Base-by-base conservation (phyloP, 2,329 filamentous ascomycete species). In the Lecanicillium sp. region DNA sequence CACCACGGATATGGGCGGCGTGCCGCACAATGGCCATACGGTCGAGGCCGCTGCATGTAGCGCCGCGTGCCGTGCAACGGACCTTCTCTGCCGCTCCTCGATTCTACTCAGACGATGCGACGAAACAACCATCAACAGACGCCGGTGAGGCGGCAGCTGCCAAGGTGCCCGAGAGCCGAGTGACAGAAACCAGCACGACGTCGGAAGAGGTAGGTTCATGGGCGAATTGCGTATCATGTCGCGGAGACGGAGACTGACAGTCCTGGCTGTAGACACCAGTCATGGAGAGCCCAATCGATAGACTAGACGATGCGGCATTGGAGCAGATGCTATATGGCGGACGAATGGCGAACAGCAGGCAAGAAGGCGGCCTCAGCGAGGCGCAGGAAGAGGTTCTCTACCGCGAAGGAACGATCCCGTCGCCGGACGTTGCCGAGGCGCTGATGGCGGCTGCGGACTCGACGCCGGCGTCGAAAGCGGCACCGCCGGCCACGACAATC, bases 341-440 rank as follows among this genome's bases (percentile, higher is more conserved):
- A 5, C 55, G 58, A 22, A 46, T 47, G 13, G 47, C 48, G 8
- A 53, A 51, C 18, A 59, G 54, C 36, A 41, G 51, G 12, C 33
- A 43, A 4, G 48, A 61, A 17, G 58, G 56, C 17, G 61, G 57
- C 7, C 49, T 68, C 46, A 67, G 62, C 36, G 48, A 54, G 13
- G 66, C 62, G 8, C 69, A 72, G 51, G 61, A 66, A 43, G 55
- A 63, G 30, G 58, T 63, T 5, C 54, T 73, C 13, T 68, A 65
- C 46, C 54, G 55, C 13, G 58, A 64, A 44, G 65, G 65, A 30
- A 58, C 53, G 29, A 68, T 68, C 37, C 63, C 62, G 15, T 43
- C 60, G 2, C 49, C 57, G 5, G 49, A 49, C 5, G 51, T 54
- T 34, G 58, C 59, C 6, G 60, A 60, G 37, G 53, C 50, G 33